phyloP scores from a whole-genome alignment of 768 basidiomycete genomes.

The Tulasnella sp. region DNA sequence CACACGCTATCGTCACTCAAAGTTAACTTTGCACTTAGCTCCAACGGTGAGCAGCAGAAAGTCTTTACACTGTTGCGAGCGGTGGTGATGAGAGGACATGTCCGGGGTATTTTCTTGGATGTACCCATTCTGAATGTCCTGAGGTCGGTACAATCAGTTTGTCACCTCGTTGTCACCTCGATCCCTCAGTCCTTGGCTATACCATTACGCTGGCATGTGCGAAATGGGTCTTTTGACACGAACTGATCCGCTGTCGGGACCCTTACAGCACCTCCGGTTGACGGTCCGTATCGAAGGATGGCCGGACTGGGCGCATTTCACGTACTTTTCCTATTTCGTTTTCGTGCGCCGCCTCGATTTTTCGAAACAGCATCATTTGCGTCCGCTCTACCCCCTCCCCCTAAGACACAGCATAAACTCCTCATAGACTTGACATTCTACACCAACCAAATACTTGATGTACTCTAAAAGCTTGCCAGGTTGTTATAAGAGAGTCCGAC shows the following conservation, averaged over 20 bases:
- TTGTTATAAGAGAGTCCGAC: background rate
- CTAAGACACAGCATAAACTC: background rate
- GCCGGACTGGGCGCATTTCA: background rate
- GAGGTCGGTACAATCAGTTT: background rate
- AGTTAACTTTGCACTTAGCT: slow-evolving; percentile 9
- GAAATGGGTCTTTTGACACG: background rate
- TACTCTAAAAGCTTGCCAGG: background rate
- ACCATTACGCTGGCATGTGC: background rate
- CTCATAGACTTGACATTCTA: background rate
- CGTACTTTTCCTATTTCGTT: slow-evolving; percentile 7
- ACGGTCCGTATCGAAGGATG: slow-evolving; percentile 11
- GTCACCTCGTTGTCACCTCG: slow-evolving; percentile 15
- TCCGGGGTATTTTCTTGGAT: background rate
- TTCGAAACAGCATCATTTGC: background rate
- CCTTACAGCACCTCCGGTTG: background rate
- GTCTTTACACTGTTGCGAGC: background rate
- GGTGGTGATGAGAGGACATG: background rate
- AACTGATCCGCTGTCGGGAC: background rate
- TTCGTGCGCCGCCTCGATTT: slow-evolving; percentile 3
- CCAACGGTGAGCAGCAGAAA: background rate
- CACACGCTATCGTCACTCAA: slow-evolving; percentile 7
- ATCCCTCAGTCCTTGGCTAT: background rate
- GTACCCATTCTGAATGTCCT: background rate
- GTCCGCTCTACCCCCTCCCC: background rate
- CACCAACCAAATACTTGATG: background rate